Conservation (phyloP, 1,139 yeast species). For the Zygoascus meyerae region DNA sequence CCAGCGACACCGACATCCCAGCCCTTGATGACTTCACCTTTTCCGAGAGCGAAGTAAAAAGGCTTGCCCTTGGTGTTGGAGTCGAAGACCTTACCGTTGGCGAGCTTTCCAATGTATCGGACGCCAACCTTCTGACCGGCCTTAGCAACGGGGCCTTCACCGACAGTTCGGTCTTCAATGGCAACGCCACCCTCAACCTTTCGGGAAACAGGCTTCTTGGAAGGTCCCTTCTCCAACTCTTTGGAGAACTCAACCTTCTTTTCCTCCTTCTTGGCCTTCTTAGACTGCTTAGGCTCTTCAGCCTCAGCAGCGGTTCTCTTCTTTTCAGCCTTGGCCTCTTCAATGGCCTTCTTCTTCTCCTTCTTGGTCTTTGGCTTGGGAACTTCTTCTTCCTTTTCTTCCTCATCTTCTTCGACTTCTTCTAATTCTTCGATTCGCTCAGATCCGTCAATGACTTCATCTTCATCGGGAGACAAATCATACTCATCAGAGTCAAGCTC, state of each 20-base stretch:
- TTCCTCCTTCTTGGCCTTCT: slow-evolving; percentile 39
- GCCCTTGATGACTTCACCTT: slow-evolving; percentile 98
- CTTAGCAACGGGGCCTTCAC: slow-evolving; percentile 85
- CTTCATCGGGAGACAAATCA: slow-evolving; percentile 90
- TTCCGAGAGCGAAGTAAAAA: slow-evolving; percentile 82
- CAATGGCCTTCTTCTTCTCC: slow-evolving; percentile 33
- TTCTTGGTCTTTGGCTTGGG: slow-evolving; percentile 39
- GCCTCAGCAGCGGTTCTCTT: slow-evolving; percentile 20
- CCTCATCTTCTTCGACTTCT: slow-evolving; percentile 34
- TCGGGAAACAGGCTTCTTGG: slow-evolving; percentile 46
- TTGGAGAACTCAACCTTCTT: slow-evolving; percentile 84
- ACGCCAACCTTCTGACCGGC: slow-evolving; percentile 88
- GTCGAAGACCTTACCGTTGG: slow-evolving; percentile 94
- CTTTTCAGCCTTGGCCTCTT: slow-evolving; percentile 18
- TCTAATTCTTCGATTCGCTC: slow-evolving; percentile 20
- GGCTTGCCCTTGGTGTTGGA: slow-evolving; percentile 98
- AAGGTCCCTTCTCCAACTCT: slow-evolving; percentile 90
- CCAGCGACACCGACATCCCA: slow-evolving; percentile 98
- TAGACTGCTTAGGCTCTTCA: slow-evolving; percentile 29
- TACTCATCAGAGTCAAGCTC: slow-evolving; percentile 66
- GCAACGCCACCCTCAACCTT: slow-evolving; percentile 89
- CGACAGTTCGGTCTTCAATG: slow-evolving; percentile 85
- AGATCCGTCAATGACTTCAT: slow-evolving; percentile 49
- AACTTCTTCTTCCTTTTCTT: slow-evolving; percentile 46
- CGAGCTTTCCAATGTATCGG: slow-evolving; percentile 95